These are phyloP conservation scores for Adansonia gregorii DNA, from an alignment of 441 rosid species.

Conservation along the genomic window DNA sequence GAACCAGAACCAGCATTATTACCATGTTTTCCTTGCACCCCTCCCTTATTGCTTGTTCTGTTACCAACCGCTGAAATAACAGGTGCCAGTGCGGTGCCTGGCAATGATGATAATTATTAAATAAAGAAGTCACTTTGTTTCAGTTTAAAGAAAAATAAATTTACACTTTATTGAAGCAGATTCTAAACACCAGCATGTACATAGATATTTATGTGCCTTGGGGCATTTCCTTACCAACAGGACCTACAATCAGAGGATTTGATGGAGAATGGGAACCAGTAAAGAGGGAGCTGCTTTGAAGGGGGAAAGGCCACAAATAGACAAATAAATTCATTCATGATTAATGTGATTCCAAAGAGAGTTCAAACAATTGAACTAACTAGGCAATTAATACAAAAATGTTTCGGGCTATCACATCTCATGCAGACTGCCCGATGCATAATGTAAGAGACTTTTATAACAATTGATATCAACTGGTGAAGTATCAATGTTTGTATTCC, in stretches of 20 bases:
- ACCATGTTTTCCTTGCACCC: constrained; percentile 51
- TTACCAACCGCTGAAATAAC: constrained; percentile 57
- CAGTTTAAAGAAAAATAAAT: constrained; percentile 8
- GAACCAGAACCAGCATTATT: constrained; percentile 48
- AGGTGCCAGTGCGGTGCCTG: constrained; percentile 68
- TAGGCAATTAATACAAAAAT: background rate
- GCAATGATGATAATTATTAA: constrained; percentile 20
- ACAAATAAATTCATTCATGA: constrained; percentile 17
- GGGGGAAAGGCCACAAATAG: constrained; percentile 81
- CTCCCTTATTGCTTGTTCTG: constrained; percentile 54
- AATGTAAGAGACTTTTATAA: background rate
- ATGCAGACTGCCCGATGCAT: background rate
- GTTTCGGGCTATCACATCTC: background rate
- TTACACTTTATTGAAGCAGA: constrained; percentile 18
- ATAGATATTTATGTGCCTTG: constrained; percentile 86
- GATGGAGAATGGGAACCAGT: constrained; percentile 55
- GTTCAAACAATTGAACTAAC: constrained; percentile 14
- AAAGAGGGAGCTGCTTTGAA: constrained; percentile 78
- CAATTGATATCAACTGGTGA: background rate
- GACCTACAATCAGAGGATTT: constrained; percentile 49
- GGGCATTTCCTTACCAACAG: constrained; percentile 70
- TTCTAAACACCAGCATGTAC: constrained; percentile 86
- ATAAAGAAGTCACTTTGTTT: background rate
- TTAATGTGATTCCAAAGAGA: constrained; percentile 4
- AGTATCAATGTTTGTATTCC: background rate